These are phyloP conservation scores for Trichosphaerium sp. DNA, from an alignment of 78 protist species.

Conservation along the genomic window DNA sequence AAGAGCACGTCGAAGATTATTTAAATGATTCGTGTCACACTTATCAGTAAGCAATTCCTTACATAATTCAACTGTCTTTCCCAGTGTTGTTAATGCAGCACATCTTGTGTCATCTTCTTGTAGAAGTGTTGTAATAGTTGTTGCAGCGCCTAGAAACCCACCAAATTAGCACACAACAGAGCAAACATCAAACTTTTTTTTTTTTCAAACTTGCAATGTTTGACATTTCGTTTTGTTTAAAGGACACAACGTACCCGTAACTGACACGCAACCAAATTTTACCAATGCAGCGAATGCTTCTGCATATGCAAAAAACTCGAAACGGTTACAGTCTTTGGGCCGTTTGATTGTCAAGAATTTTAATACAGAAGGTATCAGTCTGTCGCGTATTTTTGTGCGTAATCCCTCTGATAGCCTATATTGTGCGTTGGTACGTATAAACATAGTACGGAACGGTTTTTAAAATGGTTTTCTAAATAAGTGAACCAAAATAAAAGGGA, in stretches of 20 bases:
- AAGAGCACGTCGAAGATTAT: not conserved
- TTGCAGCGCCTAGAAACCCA: not conserved
- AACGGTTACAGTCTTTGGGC: not conserved
- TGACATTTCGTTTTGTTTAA: too few species aligned
- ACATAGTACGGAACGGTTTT: too few species aligned
- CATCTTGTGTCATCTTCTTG: slow-evolving; percentile 5
- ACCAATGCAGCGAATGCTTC: not conserved
- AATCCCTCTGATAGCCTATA: too few species aligned
- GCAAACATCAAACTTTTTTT: too few species aligned
- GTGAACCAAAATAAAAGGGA: too few species aligned
- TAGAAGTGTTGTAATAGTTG: not conserved
- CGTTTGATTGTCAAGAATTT: not conserved
- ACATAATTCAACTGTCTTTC: slow-evolving; percentile 3
- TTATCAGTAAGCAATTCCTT: not conserved
- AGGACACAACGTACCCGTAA: not conserved
- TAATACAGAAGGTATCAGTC: not conserved
- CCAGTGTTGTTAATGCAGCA: slow-evolving; percentile 7
- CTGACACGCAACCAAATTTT: not conserved
- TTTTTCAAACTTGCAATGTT: not conserved
- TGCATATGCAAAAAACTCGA: not conserved
- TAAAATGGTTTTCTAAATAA: too few species aligned
- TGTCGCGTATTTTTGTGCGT: too few species aligned
- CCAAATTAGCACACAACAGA: too few species aligned
- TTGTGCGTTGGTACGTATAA: too few species aligned
- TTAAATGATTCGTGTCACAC: not conserved